phyloP scores from a whole-genome alignment of 495 filamentous ascomycete species.

The Hypoxylon lienhwacheense region DNA sequence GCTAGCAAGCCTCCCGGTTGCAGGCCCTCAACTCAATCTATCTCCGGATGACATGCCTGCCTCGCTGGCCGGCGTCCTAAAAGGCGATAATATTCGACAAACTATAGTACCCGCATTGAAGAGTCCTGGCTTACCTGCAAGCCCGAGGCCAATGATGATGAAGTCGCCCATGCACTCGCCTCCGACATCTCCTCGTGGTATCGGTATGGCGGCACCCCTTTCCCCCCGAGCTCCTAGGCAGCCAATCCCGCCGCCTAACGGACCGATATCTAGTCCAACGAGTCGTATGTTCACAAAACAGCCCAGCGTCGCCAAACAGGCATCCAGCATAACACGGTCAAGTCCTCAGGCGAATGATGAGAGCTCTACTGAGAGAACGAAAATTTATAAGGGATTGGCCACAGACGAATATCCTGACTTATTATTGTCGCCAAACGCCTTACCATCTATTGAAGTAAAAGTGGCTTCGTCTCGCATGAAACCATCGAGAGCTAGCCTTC shows the following conservation, averaged over 20 bases:
- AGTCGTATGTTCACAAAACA: slow-evolving; percentile 45
- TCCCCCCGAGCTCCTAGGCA: slow-evolving; percentile 72
- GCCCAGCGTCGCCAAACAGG: slow-evolving; percentile 43
- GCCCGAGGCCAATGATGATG: slow-evolving; percentile 79
- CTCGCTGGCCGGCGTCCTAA: slow-evolving; percentile 57
- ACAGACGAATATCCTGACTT: slow-evolving; percentile 83
- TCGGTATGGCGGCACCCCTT: slow-evolving; percentile 61
- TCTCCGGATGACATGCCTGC: slow-evolving; percentile 37
- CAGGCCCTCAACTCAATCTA: slow-evolving; percentile 22
- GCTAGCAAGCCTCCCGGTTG: slow-evolving; percentile 41
- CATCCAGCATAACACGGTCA: slow-evolving; percentile 32
- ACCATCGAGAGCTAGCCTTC: slow-evolving; percentile 81
- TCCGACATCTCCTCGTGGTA: slow-evolving; percentile 63
- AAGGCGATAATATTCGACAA: slow-evolving; percentile 37
- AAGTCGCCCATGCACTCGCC: slow-evolving; percentile 73
- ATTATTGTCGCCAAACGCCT: slow-evolving; percentile 84
- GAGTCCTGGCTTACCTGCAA: slow-evolving; percentile 86
- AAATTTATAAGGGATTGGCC: slow-evolving; percentile 63
- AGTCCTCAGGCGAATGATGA: slow-evolving; percentile 39
- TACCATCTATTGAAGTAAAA: slow-evolving; percentile 79
- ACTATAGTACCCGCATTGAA: slow-evolving; percentile 59
- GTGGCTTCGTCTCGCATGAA: slow-evolving; percentile 93
- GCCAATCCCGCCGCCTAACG: slow-evolving; percentile 65
- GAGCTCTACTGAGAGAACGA: slow-evolving; percentile 41
- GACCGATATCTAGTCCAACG: slow-evolving; percentile 57